Base-by-base conservation (phyloP, 2,329 filamentous ascomycete species). In the Fusarium multiceps region DNA sequence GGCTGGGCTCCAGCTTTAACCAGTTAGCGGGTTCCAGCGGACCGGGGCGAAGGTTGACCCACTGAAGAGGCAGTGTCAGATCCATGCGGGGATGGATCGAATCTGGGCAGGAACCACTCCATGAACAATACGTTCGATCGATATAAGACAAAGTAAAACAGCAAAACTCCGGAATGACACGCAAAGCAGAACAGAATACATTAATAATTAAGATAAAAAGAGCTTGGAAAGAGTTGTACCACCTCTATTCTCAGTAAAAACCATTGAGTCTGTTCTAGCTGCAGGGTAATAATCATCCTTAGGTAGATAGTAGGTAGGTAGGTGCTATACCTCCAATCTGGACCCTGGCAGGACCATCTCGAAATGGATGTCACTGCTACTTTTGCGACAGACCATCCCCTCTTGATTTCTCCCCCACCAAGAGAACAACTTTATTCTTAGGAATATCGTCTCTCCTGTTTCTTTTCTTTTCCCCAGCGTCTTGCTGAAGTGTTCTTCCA, bases 11-110 rank as follows among this genome's bases (percentile, higher is more conserved):
- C 25, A 25, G 8, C 55, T 57, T 50, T 62, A 50, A 63, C 40
- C 23, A 21, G 53, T 27, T 53, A 68, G 57, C 32, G 54, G 62
- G 64, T 53, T 65, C 62, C 51, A 58, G 48, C 53, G 37, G 62
- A 55, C 56, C 63, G 66, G 66, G 49, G 62, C 56, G 48, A 66
- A 12, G 62, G 27, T 51, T 34, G 53, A 53, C 62, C 66, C 66
- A 69, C 62, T 49, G 23, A 21, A 48, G 61, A 43, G 66, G 66
- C 66, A 63, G 66, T 70, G 66, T 46, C 12, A 53, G 34, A 53
- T 42, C 20, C 37, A 45, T 42, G 49, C 50, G 42, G 63, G 49
- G 49, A 53, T 42, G 41, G 34, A 37, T 37, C 20, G 43, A 20
- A 32, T 49, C 34, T 43, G 30, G 48, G 59, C 37, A 59, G 42